These are phyloP conservation scores for Verticillium longisporum DNA, from an alignment of 2,329 filamentous ascomycete species.

Conservation along the genomic window DNA sequence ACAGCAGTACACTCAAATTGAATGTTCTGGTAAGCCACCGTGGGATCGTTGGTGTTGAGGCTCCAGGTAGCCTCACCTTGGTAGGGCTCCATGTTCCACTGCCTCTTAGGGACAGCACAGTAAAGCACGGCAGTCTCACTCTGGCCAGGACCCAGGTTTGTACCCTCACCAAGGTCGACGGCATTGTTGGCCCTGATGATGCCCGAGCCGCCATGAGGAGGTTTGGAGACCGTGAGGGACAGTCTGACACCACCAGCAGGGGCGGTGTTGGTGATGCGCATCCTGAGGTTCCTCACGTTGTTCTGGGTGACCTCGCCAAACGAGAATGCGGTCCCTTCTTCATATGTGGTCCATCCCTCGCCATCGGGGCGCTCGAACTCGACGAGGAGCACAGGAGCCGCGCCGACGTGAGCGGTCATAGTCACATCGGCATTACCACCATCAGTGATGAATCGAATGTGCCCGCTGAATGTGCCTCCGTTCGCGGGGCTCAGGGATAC, in stretches of 20 bases:
- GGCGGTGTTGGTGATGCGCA: constrained; percentile 48
- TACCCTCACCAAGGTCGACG: constrained; percentile 52
- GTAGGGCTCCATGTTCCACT: constrained; percentile 49
- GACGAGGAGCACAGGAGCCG: constrained; percentile 39
- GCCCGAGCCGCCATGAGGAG: constrained; percentile 48
- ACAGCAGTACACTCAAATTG: constrained; percentile 45
- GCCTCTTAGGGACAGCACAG: constrained; percentile 48
- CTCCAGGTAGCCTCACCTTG: constrained; percentile 44
- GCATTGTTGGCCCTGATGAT: constrained; percentile 48
- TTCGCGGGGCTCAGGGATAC: constrained; percentile 39
- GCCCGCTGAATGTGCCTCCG: constrained; percentile 42
- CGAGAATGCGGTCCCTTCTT: constrained; percentile 34
- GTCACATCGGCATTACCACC: constrained; percentile 42
- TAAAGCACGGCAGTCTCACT: constrained; percentile 44
- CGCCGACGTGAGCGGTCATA: constrained; percentile 41
- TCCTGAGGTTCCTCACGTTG: constrained; percentile 34
- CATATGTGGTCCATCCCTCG: constrained; percentile 41
- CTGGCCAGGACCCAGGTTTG: constrained; percentile 38
- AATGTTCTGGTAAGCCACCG: constrained; percentile 43
- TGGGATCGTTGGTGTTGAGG: constrained; percentile 49
- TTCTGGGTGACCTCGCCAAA: constrained; percentile 52
- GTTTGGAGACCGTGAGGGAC: constrained; percentile 53
- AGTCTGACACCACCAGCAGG: constrained; percentile 35
- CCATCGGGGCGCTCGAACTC: constrained; percentile 49
- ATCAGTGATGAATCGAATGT: constrained; percentile 36